Conservation (phyloP, 1,284 basidiomycete species). For the Ganoderma meredithae region DNA sequence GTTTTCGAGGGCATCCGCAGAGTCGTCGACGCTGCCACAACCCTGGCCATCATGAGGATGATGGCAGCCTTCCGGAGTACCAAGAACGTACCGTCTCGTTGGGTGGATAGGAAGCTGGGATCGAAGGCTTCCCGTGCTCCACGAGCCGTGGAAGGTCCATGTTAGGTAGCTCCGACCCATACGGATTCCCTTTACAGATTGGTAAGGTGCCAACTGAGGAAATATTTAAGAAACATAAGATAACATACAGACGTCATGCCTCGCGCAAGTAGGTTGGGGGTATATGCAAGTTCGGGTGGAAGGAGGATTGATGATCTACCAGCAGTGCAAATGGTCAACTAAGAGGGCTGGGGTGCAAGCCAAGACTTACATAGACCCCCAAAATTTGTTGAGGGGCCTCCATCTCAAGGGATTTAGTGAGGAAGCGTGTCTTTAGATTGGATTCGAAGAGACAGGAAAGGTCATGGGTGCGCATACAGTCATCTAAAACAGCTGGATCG, state of each 20-base stretch:
- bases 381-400: conserved; percentile 1
- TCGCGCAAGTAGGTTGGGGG: conserved; percentile 49
- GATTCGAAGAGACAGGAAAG: conserved; percentile 6
- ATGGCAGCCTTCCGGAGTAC: background rate
- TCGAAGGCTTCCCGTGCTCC: conserved; percentile 10
- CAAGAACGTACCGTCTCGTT: conserved; percentile 23
- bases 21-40: conserved; percentile 37
- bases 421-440: background rate
- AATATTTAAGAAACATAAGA: conserved; percentile 50
- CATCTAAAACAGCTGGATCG: background rate
- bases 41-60: conserved; percentile 21
- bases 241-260: conserved; percentile 49
- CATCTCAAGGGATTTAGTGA: conserved; percentile 2
- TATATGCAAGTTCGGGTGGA: conserved; percentile 44
- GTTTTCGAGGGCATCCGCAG: conserved; percentile 38
- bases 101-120: conserved; percentile 19
- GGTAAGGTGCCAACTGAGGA: conserved; percentile 45
- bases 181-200: conserved; percentile 37
- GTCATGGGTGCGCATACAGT: conserved; percentile 7
- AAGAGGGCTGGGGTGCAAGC: too few species aligned
- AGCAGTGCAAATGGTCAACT: background rate
- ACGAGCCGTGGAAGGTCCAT: background rate
- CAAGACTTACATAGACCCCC: background rate
- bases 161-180: background rate
- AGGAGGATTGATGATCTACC: conserved; percentile 13